Base-by-base conservation (phyloP, 2,329 filamentous ascomycete genomes). In the Ilyonectria mors-panacis region DNA sequence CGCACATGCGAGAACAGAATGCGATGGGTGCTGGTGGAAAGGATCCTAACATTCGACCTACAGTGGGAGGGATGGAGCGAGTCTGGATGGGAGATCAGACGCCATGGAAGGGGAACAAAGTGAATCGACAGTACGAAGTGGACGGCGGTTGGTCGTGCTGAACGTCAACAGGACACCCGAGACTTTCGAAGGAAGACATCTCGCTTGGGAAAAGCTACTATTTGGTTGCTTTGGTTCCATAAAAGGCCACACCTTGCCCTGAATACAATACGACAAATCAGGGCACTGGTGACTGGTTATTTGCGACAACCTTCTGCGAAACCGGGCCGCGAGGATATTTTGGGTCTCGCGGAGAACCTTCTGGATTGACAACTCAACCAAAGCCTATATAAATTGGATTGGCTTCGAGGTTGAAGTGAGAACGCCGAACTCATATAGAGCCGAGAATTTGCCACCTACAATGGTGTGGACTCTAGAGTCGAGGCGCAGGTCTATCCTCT, bases 1-100 rank as follows among this genome's bases (percentile, higher is more conserved):
- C 70, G 72, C 15, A 73, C 75, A 1, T 74, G 71, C 30, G 76
- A 77, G 63, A 78, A 81, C 60, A 71, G 76, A 50, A 78, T 81
- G 78, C 75, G 80, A 62, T 82, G 80, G 80, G 77, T 80, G 33
- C 70, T 80, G 23, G 79, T 81, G 9, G 80, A 82, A 66, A 75
- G 80, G 17, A 80, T 78, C 44, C 66, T 82, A 33, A 81, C 80
- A 1, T 81, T 81, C 61, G 79, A 79, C 6, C 68, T 82, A 42
- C 74, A 77, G 15, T 79, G 79, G 73, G 80, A 81, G 19, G 77
- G 75, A n/a, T 75, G 74, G 51, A 75, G 68, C 19, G 78, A 78
- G 44, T 65, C 76, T 19, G 72, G 73, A n/a, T 68, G 69, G 53
- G 75, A 77, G 55, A 65, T 71, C 15, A 60, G 61, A n/a, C 67